Conservation (phyloP, 2,329 filamentous ascomycete genomes). For the Diaporthe velutina region DNA sequence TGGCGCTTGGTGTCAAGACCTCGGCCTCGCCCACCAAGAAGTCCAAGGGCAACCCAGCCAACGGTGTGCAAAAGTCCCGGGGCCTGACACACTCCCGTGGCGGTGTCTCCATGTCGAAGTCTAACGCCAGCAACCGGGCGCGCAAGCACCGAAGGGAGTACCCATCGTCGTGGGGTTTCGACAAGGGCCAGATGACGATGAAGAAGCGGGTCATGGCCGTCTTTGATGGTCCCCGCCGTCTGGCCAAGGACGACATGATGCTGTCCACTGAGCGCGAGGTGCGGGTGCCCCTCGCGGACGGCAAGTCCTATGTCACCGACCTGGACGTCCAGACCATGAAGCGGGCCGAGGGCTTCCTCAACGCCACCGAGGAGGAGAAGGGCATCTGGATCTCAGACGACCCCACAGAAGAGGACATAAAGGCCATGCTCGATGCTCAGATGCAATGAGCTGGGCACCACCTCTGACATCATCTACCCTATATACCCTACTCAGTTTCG, state of each 20-base stretch:
- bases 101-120: slow-evolving; percentile 67
- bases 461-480: not conserved
- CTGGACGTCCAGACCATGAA: slow-evolving; percentile 91
- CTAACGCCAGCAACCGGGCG: slow-evolving; percentile 67
- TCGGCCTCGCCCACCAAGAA: slow-evolving; percentile 65
- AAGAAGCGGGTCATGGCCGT: slow-evolving; percentile 97
- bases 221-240: slow-evolving; percentile 86
- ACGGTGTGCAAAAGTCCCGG: slow-evolving; percentile 74
- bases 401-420: slow-evolving; percentile 71
- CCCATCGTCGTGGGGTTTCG: slow-evolving; percentile 92
- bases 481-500: not conserved
- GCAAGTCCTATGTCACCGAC: slow-evolving; percentile 88
- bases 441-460: slow-evolving; percentile 20
- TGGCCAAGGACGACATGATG: slow-evolving; percentile 99
- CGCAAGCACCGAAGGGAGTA: slow-evolving; percentile 96
- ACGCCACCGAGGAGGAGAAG: slow-evolving; percentile 87
- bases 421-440: slow-evolving; percentile 66
- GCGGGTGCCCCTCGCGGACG: slow-evolving; percentile 82
- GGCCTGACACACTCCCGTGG: slow-evolving; percentile 85
- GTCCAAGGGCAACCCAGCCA: slow-evolving; percentile 68
- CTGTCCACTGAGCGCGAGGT: slow-evolving; percentile 95
- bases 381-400: slow-evolving; percentile 86
- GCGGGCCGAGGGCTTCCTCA: slow-evolving; percentile 86
- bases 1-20: slow-evolving; percentile 55
- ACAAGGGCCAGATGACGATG: slow-evolving; percentile 95